Conservation (phyloP, 352 stramenopile genomes). For the Phytophthora niederhauseri region DNA sequence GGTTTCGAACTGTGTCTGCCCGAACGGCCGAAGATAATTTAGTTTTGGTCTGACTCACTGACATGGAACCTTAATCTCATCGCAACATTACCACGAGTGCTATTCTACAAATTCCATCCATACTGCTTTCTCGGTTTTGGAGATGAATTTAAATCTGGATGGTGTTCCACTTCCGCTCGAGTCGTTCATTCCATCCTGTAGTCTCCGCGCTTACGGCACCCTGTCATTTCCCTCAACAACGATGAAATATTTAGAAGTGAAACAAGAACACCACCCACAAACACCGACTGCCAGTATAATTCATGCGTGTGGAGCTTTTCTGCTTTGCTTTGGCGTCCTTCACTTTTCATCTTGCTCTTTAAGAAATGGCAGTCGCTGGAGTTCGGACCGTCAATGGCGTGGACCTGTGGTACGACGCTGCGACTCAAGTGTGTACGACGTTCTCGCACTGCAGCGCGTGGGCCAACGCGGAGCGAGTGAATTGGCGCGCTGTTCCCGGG, state of each 20-base stretch:
- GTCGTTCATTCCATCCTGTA: background rate
- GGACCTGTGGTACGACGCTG: background rate
- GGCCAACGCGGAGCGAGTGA: background rate
- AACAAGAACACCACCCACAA: background rate
- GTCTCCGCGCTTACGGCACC: background rate
- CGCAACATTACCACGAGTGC: no score
- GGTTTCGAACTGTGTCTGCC: background rate
- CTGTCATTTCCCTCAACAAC: no score
- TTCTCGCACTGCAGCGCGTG: background rate
- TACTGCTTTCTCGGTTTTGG: no score
- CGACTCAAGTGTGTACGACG: background rate
- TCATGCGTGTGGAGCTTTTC: background rate
- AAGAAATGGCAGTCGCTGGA: background rate
- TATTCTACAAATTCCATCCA: no score
- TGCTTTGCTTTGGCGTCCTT: background rate
- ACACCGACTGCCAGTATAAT: no score
- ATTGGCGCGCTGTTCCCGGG: background rate
- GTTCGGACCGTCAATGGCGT: background rate
- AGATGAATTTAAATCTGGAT: no score
- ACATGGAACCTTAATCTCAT: no score
- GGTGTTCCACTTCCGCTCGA: no score
- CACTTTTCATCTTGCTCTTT: background rate
- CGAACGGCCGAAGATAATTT: background rate
- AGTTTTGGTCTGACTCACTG: background rate
- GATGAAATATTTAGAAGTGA: no score